Evolutionary conservation across 192 early-diverging fungal genomes (phyloP).

Genomic region (Coemansia sp.): DNA sequence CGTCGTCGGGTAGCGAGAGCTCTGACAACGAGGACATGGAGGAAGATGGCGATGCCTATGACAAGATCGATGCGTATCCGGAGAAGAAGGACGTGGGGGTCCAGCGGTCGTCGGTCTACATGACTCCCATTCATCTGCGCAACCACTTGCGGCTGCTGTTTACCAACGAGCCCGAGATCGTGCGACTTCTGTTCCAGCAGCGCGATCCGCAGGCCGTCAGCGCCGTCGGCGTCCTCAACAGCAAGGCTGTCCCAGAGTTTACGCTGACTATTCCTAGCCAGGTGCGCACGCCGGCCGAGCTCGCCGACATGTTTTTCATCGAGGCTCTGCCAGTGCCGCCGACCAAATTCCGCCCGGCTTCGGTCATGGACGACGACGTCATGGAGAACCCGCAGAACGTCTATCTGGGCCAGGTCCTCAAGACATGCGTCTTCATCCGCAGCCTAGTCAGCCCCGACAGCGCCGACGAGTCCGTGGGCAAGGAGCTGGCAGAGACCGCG

Average conservation of each 20-base stretch:
- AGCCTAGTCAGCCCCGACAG: slow-evolving; percentile 46
- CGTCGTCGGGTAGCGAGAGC: too few species aligned
- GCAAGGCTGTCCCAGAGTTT: neutral
- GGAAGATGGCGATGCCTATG: slow-evolving; percentile 7
- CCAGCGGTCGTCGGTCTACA: slow-evolving; percentile 32
- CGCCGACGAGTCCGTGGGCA: slow-evolving; percentile 2
- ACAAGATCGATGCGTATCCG: slow-evolving; percentile 27
- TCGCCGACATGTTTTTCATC: slow-evolving; percentile 89
- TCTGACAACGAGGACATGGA: slow-evolving; percentile 12
- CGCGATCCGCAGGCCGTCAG: slow-evolving; percentile 54
- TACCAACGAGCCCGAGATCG: slow-evolving; percentile 68
- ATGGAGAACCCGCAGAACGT: slow-evolving; percentile 97
- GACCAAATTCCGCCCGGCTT: slow-evolving; percentile 89
- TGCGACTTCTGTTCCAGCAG: slow-evolving; percentile 78
- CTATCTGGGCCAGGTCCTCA: slow-evolving; percentile 79
- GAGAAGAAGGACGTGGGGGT: slow-evolving; percentile 25
- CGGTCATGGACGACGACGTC: slow-evolving; percentile 81
- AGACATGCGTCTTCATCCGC: slow-evolving; percentile 67
- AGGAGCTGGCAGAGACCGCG: slow-evolving; percentile 5
- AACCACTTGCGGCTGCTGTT: slow-evolving; percentile 76
- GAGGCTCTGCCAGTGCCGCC: slow-evolving; percentile 89
- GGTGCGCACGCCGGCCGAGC: slow-evolving; percentile 47
- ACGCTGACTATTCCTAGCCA: slow-evolving; percentile 43
- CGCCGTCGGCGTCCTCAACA: slow-evolving; percentile 20
- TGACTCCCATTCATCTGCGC: slow-evolving; percentile 77